These are phyloP conservation scores for Neurospora crassa DNA, from an alignment of 2,329 filamentous ascomycete genomes.

Conservation along the genomic window DNA sequence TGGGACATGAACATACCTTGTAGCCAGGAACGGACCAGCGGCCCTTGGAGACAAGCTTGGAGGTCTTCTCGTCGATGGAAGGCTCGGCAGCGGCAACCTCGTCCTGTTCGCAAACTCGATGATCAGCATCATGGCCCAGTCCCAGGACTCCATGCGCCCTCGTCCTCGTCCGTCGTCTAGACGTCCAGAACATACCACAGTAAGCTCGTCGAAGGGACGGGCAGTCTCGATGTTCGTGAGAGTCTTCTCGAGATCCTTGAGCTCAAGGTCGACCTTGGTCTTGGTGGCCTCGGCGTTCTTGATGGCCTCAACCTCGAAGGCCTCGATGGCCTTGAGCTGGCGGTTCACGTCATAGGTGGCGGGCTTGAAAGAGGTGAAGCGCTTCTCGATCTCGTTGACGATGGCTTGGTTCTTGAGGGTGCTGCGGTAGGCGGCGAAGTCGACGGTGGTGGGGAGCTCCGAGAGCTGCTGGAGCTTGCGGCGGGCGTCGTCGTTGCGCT, in stretches of 20 bases:
- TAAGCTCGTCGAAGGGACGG: constrained; percentile 91
- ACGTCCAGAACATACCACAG: constrained; percentile 63
- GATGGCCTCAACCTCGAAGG: constrained; percentile 92
- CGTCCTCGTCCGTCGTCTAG: constrained; percentile 2
- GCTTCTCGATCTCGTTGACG: constrained; percentile 94
- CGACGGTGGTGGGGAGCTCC: constrained; percentile 76
- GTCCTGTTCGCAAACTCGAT: constrained; percentile 48
- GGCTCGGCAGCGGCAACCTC: constrained; percentile 90
- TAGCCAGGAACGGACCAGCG: constrained; percentile 98
- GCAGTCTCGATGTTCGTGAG: constrained; percentile 96
- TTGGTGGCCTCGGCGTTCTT: constrained; percentile 97
- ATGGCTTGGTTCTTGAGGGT: constrained; percentile 93
- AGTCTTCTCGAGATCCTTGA: constrained; percentile 88
- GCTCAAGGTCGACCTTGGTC: constrained; percentile 87
- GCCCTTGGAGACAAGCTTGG: constrained; percentile 91
- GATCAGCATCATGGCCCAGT: constrained; percentile 19
- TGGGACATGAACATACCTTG: constrained; percentile 60
- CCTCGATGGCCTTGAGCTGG: constrained; percentile 97
- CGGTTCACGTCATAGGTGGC: constrained; percentile 83
- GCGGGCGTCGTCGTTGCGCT: constrained; percentile 97
- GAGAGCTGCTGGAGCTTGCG: constrained; percentile 80
- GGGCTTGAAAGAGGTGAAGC: constrained; percentile 86
- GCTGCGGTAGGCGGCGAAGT: constrained; percentile 88
- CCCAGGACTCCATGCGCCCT: constrained; percentile 3
- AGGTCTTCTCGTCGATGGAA: constrained; percentile 95